Evolutionary conservation across 2,329 filamentous ascomycete species (phyloP).

Genomic region (Fusarium equiseti): DNA sequence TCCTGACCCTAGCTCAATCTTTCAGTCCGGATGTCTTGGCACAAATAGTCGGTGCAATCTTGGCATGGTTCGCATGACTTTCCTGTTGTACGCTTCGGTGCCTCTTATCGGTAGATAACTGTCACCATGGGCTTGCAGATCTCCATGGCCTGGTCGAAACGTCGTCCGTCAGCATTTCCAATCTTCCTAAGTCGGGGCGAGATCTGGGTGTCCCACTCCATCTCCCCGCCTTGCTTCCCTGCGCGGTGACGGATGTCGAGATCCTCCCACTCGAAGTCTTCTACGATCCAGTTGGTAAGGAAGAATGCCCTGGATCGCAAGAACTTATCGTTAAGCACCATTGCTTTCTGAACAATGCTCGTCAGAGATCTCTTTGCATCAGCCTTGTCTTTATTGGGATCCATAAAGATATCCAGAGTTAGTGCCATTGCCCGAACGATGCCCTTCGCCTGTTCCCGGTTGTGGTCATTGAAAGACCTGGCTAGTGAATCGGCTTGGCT

Average conservation of each 20-base stretch:
- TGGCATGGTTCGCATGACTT: not conserved
- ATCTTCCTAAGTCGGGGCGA: conserved; percentile 29
- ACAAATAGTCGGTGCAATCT: not conserved
- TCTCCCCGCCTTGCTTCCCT: not conserved
- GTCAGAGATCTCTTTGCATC: not conserved
- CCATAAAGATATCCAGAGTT: conserved; percentile 21
- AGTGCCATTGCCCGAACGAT: conserved; percentile 1
- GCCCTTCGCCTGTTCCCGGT: not conserved
- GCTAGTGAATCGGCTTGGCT: conserved; percentile 4
- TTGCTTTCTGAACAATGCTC: conserved; percentile 10
- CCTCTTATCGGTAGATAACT: not conserved
- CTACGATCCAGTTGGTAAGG: not conserved
- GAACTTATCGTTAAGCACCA: conserved; percentile 10
- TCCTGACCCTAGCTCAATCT: not conserved
- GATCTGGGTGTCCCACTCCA: conserved; percentile 18
- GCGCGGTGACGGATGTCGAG: not conserved
- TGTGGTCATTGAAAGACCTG: not conserved
- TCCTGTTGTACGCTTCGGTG: not conserved
- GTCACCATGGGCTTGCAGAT: conserved; percentile 23
- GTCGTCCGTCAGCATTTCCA: conserved; percentile 28
- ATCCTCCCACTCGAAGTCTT: not conserved
- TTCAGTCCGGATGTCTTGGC: not conserved
- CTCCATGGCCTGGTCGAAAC: conserved; percentile 9
- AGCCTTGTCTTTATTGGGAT: not conserved
- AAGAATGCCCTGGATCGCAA: conserved; percentile 32